These are phyloP conservation scores for Candida maltosa DNA, from an alignment of 805 yeast species.

Conservation along the genomic window DNA sequence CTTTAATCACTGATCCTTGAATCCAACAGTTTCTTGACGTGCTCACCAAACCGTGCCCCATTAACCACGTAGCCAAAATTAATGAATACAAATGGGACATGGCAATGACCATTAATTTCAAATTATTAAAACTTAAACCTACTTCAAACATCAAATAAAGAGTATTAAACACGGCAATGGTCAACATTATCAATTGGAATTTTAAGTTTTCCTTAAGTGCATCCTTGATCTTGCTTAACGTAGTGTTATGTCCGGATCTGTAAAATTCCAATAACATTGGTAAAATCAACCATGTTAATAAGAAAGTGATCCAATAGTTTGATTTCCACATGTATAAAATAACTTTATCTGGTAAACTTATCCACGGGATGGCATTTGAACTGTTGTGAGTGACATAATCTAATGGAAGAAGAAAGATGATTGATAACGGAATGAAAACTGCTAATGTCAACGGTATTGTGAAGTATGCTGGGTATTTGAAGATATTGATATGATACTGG, in stretches of 20 bases:
- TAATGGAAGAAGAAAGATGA: conserved; percentile 68
- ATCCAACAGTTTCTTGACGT: conserved; percentile 54
- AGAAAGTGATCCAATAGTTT: conserved; percentile 77
- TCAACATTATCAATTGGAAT: conserved; percentile 58
- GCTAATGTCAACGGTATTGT: conserved; percentile 52
- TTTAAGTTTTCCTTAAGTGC: conserved; percentile 55
- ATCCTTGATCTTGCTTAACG: conserved; percentile 45
- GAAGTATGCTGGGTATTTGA: conserved; percentile 37
- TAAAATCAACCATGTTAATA: conserved; percentile 72
- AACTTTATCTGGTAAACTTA: conserved; percentile 43
- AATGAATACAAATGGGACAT: conserved; percentile 75
- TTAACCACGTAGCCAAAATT: conserved; percentile 72
- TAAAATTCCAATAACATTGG: conserved; percentile 74
- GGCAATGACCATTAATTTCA: conserved; percentile 70
- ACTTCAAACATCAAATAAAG: conserved; percentile 55
- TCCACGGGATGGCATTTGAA: conserved; percentile 30
- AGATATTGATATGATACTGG: conserved; percentile 32
- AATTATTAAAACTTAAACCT: conserved; percentile 47
- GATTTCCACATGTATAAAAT: conserved; percentile 66
- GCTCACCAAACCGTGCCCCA: conserved; percentile 77
- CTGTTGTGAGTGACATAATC: conserved; percentile 61
- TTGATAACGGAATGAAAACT: conserved; percentile 71
- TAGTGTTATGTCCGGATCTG: conserved; percentile 62
- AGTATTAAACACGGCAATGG: conserved; percentile 49
- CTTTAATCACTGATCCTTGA: conserved; percentile 26